Evolutionary conservation across 495 filamentous ascomycete genomes (phyloP), one percentile per base, ranked within the genome.

Genomic region (Annulohypoxylon bovei): DNA sequence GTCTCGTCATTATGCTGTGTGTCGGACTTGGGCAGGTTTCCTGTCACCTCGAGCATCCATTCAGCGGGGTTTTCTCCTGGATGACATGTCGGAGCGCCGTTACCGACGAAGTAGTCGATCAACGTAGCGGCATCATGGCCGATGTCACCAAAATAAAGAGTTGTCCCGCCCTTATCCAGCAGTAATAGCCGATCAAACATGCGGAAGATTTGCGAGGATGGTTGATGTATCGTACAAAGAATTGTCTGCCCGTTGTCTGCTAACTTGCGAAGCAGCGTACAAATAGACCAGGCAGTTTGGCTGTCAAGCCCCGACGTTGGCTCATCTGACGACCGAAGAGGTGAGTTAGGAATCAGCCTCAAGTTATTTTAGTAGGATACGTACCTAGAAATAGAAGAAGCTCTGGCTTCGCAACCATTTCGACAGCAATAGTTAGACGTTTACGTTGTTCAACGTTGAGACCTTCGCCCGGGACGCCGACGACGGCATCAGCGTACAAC

Each of bases 181-280:
- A 64, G 61, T 25, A 92, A 49, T 85, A 92, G 75, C 14, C 84
- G 84, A 67, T 92, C 90, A 68, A 92, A 92, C 63, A 88, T 76
- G 28, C 86, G 81, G 65, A 92, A 91, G 1, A 92, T 79, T 8
- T 87, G 82, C 3, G 86, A 82, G 0, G 85, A 87, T 1, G 75
- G 75, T 53, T 92, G 91, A 67, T 95, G 92, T 58, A 95, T 93
- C 0, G 92, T 94, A 79, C 92, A 94, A 27, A 94, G 81, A 63
- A 95, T 91, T 2, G 91, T 89, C 65, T 93, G 89, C 12, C 92
- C 91, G 22, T 88, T 86, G 28, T 85, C 81, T 8, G 90, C 86
- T 0, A 95, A 80, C 76, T 93, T 94, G 77, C 88, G 88, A 58
- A 94, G 75, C 77, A 94, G 92, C 9, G 87, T 83, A 8, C 93